Conservation (phyloP, 2,329 filamentous ascomycete species). For the Cytospora chrysosperma region DNA sequence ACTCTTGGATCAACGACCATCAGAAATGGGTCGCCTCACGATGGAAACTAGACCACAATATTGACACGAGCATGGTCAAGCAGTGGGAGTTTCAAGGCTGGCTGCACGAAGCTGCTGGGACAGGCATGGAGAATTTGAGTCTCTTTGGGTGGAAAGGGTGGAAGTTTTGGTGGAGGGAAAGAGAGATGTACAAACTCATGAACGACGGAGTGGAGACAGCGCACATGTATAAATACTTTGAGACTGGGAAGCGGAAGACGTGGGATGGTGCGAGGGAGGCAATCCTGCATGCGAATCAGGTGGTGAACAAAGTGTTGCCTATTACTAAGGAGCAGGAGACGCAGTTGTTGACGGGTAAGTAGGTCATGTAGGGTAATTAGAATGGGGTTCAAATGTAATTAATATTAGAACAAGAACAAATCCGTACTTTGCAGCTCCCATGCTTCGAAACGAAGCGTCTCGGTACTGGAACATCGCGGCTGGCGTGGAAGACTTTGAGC, state of each 20-base stretch:
- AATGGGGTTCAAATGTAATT: background rate
- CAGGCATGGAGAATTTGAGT: constrained; percentile 23
- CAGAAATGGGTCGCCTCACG: constrained; percentile 35
- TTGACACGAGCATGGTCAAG: constrained; percentile 21
- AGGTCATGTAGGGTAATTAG: background rate
- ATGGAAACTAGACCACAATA: constrained; percentile 28
- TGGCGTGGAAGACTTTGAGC: background rate
- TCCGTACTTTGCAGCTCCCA: background rate
- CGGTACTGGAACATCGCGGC: background rate
- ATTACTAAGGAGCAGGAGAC: constrained; percentile 19
- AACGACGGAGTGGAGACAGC: constrained; percentile 24
- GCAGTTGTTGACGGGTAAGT: constrained; percentile 6
- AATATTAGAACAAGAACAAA: too few relatives aligned
- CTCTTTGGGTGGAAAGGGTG: constrained; percentile 24
- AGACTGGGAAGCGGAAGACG: constrained; percentile 25
- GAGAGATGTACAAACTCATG: constrained; percentile 24
- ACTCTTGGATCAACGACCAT: constrained; percentile 34
- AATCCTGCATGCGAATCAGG: constrained; percentile 23
- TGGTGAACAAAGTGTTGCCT: constrained; percentile 9
- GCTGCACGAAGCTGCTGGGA: constrained; percentile 23
- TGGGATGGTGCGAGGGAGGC: constrained; percentile 25
- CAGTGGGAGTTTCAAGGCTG: constrained; percentile 23
- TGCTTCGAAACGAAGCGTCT: background rate
- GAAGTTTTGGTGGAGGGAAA: constrained; percentile 23
- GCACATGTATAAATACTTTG: constrained; percentile 24